Conservation (phyloP, 202 grass and related monocot species). For the Miscanthus sacchariflorus region DNA sequence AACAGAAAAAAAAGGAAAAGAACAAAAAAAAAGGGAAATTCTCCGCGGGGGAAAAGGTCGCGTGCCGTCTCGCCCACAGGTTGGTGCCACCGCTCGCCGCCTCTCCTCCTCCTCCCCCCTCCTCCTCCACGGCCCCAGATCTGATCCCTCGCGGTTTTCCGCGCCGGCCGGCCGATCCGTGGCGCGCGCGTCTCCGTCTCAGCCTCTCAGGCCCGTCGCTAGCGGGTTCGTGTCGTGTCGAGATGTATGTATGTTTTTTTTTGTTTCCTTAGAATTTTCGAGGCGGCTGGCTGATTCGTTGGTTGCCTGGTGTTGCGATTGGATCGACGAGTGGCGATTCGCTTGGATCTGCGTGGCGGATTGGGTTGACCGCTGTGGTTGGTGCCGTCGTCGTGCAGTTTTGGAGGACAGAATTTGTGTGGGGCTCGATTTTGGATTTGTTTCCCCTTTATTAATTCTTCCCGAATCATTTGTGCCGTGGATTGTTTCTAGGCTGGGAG, state of each 20-base stretch:
- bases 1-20: background rate
- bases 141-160: background rate
- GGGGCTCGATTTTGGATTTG: background rate
- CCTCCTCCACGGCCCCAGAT: conserved; percentile 1
- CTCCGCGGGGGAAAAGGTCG: conserved; percentile 4
- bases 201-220: background rate
- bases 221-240: background rate
- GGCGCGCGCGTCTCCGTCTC: background rate
- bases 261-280: background rate
- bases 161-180: conserved; percentile 16
- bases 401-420: background rate
- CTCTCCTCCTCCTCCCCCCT: background rate
- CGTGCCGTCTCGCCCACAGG: conserved; percentile 56
- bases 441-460: background rate
- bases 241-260: background rate
- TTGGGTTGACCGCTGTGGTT: background rate
- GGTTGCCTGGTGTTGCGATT: background rate
- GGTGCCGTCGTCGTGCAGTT: background rate
- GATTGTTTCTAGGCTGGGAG: background rate
- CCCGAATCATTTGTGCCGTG: background rate
- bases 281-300: background rate
- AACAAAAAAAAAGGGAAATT: background rate
- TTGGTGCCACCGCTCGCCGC: conserved; percentile 41
- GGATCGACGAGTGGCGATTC: background rate
- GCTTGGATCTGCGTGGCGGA: conserved; percentile 24